Base-by-base conservation (phyloP, 306 rosid species). In the Casuarina cunninghamiana region DNA sequence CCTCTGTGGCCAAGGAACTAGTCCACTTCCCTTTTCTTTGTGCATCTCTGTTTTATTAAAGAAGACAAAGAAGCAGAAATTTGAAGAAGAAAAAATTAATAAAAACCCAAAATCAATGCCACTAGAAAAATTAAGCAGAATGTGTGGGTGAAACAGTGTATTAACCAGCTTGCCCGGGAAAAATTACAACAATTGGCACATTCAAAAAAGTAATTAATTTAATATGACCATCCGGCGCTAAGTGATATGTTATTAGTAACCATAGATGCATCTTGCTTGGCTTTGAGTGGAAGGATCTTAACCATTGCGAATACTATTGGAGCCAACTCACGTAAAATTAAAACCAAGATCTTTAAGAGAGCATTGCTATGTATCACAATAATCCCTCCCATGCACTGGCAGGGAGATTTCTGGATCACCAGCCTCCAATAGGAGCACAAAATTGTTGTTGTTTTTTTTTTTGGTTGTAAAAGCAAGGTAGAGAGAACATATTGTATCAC, bases 1-100 rank as follows among this genome's bases (percentile, higher is more conserved):
- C 85, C 92, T 89, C 69, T 76, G 83, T 53, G 92, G 92, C 92
- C 92, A 89, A 72, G 88, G 87, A 78, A 78, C 77, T 53, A 89
- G 71, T 46, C 86, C 81, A 5, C 87, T 82, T 32, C 92, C 88
- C 79, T 55, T 89, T 49, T 73, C 82, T 81, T 44, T 82, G 80
- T 89, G 87, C 86, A 82, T 81, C 73, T 80, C 92, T 89, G 78
- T 72, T 78, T 49, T 54, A 58, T 41, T 26, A 26, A 26, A 26
- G 32, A 26, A 26, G 1, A 6, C 15, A 45, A 43, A 38, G 32
- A 58, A 26, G 44, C 12, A 10, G 44, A 13, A 60, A 82, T 54
- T 43, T 53, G 4, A 69, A 74, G 69, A 5, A 74, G 50, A 63
- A 53, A 62, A 53, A 69, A 76, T 19, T 51, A 17, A 48, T 50